These are phyloP conservation scores for Corchorus olitorius DNA, from an alignment of 345 rosid genomes.

Conservation along the genomic window DNA sequence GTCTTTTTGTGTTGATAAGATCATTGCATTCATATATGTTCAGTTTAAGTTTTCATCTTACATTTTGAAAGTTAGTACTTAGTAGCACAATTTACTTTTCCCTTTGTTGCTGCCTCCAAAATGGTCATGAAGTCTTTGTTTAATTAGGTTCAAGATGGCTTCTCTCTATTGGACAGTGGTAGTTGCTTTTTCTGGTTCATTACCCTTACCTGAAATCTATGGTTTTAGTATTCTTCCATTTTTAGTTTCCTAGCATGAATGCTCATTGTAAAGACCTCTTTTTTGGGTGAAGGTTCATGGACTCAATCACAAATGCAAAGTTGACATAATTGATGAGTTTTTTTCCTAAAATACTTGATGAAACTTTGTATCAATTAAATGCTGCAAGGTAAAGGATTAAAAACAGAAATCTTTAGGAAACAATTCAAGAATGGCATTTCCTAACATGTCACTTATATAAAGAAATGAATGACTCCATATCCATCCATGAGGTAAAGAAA, in stretches of 20 bases:
- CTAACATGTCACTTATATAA: background rate
- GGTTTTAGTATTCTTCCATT: slow-evolving; percentile 7
- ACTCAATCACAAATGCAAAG: background rate
- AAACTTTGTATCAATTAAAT: background rate
- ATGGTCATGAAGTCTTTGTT: background rate
- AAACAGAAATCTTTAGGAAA: background rate
- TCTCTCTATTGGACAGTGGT: background rate
- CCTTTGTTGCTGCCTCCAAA: background rate
- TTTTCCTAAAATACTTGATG: background rate
- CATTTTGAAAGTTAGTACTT: background rate
- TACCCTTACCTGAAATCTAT: background rate
- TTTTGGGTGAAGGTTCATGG: background rate
- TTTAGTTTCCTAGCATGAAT: background rate
- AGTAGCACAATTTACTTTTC: background rate
- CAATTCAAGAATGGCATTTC: background rate
- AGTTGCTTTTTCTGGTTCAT: background rate
- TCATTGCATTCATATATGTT: background rate
- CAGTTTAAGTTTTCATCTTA: background rate
- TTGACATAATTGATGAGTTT: background rate
- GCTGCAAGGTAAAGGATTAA: background rate
- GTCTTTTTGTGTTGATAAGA: background rate
- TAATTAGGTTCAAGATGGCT: background rate
- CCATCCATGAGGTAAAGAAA: background rate
- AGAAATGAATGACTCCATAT: background rate
- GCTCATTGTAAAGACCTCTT: background rate